Percentiles rank a stretch among this genome's conserved stretches.
These are phyloP conservation scores for Fusarium sp. DNA, from an alignment of 2,329 filamentous ascomycete genomes.

Conservation along the genomic window DNA sequence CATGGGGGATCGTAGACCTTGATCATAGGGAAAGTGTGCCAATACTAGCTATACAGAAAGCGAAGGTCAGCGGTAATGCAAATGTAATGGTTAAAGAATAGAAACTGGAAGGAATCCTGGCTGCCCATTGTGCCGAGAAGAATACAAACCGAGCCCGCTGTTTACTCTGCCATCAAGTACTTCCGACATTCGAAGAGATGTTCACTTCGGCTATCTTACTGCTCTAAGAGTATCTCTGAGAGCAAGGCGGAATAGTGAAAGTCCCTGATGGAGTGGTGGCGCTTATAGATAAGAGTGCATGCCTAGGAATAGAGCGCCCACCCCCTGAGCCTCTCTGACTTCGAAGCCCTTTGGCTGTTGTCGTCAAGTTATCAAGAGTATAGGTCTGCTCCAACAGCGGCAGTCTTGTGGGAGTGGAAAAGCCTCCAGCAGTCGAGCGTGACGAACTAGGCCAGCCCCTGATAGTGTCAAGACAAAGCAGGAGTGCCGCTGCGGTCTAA, in stretches of 20 bases:
- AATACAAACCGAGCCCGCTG: neutral
- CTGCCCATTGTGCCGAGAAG: neutral
- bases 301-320: neutral
- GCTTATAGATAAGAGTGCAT: rapidly evolving
- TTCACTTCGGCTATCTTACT: too few relatives aligned
- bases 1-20: neutral
- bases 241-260: neutral
- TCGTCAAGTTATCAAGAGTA: neutral
- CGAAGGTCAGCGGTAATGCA: neutral
- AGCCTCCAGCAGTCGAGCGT: neutral
- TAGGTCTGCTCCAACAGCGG: rapidly evolving
- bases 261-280: neutral
- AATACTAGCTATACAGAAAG: neutral
- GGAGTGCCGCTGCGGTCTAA: neutral
- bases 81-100: rapidly evolving
- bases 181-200: neutral
- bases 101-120: too few relatives aligned
- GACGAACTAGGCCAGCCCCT: neutral
- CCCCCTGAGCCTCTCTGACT: neutral
- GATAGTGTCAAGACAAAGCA: neutral
- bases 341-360: neutral
- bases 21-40: neutral
- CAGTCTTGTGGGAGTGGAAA: rapidly evolving
- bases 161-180: too few relatives aligned
- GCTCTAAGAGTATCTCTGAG: rapidly evolving